phyloP scores from a whole-genome alignment of 2,329 filamentous ascomycete genomes.

The Xylariaceae sp. region DNA sequence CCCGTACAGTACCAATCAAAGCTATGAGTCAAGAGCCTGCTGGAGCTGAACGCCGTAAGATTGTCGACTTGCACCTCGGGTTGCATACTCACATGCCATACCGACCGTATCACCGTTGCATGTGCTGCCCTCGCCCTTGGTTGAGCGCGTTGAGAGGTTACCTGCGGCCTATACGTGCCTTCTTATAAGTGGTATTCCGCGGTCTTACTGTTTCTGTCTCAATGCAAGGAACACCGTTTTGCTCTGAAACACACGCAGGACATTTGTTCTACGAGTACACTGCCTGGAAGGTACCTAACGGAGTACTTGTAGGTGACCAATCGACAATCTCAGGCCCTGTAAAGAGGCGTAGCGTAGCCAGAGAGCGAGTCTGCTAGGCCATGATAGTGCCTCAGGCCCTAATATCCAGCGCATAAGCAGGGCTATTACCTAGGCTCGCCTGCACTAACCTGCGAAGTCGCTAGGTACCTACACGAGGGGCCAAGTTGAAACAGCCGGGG shows the following conservation, averaged over 20 bases:
- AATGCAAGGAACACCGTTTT: not conserved
- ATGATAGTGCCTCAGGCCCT: no score
- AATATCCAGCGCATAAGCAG: no score
- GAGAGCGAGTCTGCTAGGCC: not conserved
- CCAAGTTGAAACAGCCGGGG: not conserved
- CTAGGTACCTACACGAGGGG: not conserved
- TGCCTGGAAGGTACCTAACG: no score
- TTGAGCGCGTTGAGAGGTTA: not conserved
- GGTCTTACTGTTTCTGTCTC: not conserved
- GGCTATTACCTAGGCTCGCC: no score
- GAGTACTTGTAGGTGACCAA: no score
- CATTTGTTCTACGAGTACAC: not conserved
- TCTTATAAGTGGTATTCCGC: not conserved
- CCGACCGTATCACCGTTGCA: not conserved
- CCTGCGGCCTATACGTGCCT: not conserved
- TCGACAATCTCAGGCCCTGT: no score
- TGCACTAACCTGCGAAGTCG: no score
- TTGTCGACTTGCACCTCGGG: no score
- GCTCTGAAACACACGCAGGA: not conserved
- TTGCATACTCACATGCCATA: not conserved
- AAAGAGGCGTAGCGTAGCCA: not conserved
- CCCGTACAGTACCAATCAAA: no score
- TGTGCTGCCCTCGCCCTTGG: not conserved
- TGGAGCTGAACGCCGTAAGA: no score
- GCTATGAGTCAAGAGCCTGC: no score